Conservation (phyloP, 495 filamentous ascomycete genomes). For the Aspergillus cavernicola region DNA sequence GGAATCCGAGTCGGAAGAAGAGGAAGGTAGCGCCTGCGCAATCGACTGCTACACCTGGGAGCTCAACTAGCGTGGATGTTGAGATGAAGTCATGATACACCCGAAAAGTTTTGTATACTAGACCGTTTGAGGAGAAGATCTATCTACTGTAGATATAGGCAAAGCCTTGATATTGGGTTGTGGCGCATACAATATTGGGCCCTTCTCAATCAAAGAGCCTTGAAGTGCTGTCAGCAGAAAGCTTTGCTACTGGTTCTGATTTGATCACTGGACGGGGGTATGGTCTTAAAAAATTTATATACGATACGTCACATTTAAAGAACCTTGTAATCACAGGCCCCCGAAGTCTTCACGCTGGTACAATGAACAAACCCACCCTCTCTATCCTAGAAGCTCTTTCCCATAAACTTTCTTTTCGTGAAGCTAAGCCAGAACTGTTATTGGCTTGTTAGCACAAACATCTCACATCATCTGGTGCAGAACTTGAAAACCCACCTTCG, state of each 20-base stretch:
- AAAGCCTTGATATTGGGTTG: not conserved
- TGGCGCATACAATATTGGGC: not conserved
- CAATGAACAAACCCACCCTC: constrained; percentile 19
- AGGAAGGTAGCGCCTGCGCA: constrained; percentile 33
- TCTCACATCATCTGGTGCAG: not conserved
- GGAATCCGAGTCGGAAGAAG: constrained; percentile 61
- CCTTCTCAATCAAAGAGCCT: not conserved
- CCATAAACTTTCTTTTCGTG: constrained; percentile 98
- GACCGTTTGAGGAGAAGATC: not conserved
- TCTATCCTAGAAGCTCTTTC: constrained; percentile 69
- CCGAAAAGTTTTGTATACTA: not conserved
- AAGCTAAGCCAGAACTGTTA: constrained; percentile 97
- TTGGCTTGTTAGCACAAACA: constrained; percentile 1
- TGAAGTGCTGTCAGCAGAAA: not conserved
- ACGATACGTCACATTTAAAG: constrained; percentile 12
- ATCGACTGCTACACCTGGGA: constrained; percentile 16
- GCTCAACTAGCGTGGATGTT: constrained; percentile 28
- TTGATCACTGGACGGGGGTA: no score
- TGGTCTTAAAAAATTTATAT: constrained; percentile 10
- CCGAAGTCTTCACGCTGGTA: constrained; percentile 8
- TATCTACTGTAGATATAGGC: not conserved
- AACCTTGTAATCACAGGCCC: no score
- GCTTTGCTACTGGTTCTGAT: not conserved
- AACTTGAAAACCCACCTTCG: constrained; percentile 56
- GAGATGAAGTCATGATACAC: constrained; percentile 27